Base-by-base conservation (phyloP, 225 moss, liverwort and hornwort genomes). In the Marchantia polymorpha region DNA sequence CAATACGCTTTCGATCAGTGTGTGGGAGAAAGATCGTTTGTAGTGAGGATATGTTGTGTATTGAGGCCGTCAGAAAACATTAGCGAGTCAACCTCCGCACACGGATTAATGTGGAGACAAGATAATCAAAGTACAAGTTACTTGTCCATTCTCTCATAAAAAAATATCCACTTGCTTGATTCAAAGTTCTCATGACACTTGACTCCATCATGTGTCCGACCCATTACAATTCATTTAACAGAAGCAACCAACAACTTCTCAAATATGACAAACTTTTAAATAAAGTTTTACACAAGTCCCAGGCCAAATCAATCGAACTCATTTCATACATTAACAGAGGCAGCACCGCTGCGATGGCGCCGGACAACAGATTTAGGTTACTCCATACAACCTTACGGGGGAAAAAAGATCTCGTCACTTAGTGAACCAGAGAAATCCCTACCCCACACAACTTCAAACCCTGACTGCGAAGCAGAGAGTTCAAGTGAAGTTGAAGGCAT, bases 221-320 rank as follows among this genome's bases (percentile, higher is more conserved):
- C 71, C 23, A 39, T 51, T 71, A 50, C 22, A 0, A 51, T 49
- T 23, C 49, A 69, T 69, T 8, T n/a, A 4, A 20, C 51, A 47
- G n/a, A 50, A 12, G 23, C 49, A 71, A 51, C 4, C 71, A 22
- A 71, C 8, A 26, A 29, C 17, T 14, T 27, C 31, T 76, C 29
- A 76, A 76, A 46, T 61, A 59, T 12, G 27, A 60, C 59, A 59
- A 20, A 29, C 23, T 50, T 64, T 69, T 69, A 69, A 73, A 26
- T 12, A 7, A 46, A 51, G 26, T 22, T 64, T 77, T 51, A 77
- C 77, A 77, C 49, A 50, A 64, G 63, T 64, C 64, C 39, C 64
- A 77, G 77, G 48, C 48, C 48, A 77, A 46, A 75, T 58, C 75
- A 75, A 75, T 75, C 56, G 59, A 77, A 46, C 76, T 60, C 76